phyloP scores from a whole-genome alignment of 2,329 filamentous ascomycete species.

The Colletotrichum gigasporum region DNA sequence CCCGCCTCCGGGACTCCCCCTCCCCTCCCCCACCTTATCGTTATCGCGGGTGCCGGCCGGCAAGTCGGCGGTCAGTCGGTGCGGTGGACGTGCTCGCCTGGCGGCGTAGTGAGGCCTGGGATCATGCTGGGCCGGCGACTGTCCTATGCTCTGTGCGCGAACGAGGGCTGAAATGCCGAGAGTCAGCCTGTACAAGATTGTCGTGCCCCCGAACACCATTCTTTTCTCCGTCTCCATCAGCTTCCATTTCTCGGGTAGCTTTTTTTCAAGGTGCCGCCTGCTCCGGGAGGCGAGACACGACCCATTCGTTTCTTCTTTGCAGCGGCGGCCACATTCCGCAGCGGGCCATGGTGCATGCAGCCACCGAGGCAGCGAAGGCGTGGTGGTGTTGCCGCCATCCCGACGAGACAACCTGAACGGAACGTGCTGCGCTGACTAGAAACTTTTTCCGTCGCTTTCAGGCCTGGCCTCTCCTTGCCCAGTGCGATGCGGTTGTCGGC shows the following conservation, averaged over 20 bases:
- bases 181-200: background rate
- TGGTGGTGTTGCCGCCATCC: background rate
- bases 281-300: background rate
- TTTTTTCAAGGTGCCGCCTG: background rate
- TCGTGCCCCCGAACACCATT: background rate
- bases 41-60: constrained; percentile 13
- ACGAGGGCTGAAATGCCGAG: background rate
- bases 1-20: background rate
- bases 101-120: background rate
- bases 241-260: background rate
- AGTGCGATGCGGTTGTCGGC: background rate
- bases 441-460: background rate
- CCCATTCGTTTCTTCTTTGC: background rate
- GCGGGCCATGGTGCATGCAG: background rate
- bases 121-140: background rate
- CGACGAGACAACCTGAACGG: background rate
- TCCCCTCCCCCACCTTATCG: constrained; percentile 8
- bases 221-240: background rate
- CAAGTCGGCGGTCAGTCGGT: constrained; percentile 9
- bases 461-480: background rate
- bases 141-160: background rate
- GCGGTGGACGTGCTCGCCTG: background rate
- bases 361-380: constrained; percentile 1
- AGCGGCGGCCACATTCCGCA: constrained; percentile 5
- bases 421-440: too few relatives aligned